A percentile compares a stretch with the other conserved stretches of the same genome.
Conservation (phyloP, 108 stramenopile species). For the Pseudonitzschia delicatissima region DNA sequence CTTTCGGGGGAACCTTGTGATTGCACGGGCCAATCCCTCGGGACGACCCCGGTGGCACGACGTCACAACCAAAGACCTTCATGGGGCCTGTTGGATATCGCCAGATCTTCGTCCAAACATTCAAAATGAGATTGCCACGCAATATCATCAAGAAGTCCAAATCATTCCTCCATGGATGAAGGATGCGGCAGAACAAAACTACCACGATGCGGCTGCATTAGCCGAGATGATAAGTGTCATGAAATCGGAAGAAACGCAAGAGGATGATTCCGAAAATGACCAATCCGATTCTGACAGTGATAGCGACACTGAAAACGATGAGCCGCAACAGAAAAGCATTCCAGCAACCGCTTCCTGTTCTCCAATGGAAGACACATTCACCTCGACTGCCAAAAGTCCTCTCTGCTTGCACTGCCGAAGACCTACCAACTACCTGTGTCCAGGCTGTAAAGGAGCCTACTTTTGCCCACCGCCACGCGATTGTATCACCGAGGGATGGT, state of each 20-base stretch:
- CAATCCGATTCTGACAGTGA: conserved; percentile 15
- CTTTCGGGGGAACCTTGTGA: conserved; percentile 53
- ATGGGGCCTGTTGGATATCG: conserved; percentile 31
- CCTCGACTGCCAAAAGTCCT: conserved; percentile 38
- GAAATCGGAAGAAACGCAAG: conserved; percentile 32
- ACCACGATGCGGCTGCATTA: conserved; percentile 64
- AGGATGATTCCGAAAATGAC: conserved; percentile 9
- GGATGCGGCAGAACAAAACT: conserved; percentile 68
- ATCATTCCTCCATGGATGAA: conserved; percentile 53
- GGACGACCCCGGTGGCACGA: conserved; percentile 26
- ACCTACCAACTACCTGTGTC: conserved; percentile 49
- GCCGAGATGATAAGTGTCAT: conserved; percentile 50
- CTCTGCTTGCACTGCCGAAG: conserved; percentile 80
- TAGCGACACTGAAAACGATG: conserved; percentile 7
- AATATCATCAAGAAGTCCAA: background rate
- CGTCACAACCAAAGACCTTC: conserved; percentile 23
- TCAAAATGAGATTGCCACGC: background rate
- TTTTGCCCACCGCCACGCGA: conserved; percentile 51
- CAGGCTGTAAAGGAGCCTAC: conserved; percentile 60
- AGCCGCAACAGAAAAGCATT: background rate
- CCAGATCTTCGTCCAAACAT: conserved; percentile 58
- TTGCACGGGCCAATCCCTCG: conserved; percentile 36
- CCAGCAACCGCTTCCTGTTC: background rate
- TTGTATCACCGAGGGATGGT: conserved; percentile 61
- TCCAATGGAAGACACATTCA: background rate